These are phyloP conservation scores for Rhizopogon vulgaris DNA, from an alignment of 768 basidiomycete species.

Conservation along the genomic window DNA sequence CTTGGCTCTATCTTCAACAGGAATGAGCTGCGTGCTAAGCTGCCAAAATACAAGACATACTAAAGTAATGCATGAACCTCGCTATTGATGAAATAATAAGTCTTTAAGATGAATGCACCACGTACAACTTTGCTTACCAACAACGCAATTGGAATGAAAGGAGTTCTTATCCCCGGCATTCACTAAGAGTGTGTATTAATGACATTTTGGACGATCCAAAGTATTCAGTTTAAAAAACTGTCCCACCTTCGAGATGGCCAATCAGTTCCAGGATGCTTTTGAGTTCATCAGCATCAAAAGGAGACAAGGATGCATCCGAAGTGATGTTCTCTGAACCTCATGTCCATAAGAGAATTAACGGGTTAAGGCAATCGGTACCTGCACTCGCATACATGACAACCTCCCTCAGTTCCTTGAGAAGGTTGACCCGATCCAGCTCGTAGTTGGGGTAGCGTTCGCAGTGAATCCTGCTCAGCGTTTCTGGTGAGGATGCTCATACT, in stretches of 20 bases:
- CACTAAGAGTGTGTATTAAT: not conserved
- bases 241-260: not conserved
- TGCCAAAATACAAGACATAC: not conserved
- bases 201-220: not conserved
- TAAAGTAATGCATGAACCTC: constrained; percentile 1
- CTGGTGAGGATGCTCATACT: not conserved
- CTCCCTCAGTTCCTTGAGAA: constrained; percentile 3
- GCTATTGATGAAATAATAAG: not conserved
- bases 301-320: constrained; percentile 1
- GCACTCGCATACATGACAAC: constrained; percentile 1
- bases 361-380: not conserved
- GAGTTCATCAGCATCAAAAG: constrained; percentile 3
- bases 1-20: constrained; percentile 2
- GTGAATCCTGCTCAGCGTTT: not conserved
- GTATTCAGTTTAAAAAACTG: not conserved
- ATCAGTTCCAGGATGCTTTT: constrained; percentile 1
- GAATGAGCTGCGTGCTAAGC: not conserved
- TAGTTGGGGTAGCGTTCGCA: not conserved
- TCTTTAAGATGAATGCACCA: too few species aligned
- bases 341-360: not conserved
- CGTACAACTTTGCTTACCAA: not conserved
- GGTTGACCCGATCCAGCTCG: not conserved
- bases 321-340: not conserved
- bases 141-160: constrained; percentile 3
- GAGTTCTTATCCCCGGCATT: not conserved